phyloP scores from a whole-genome alignment of 108 stramenopile genomes.

The Chaetoceros muelleri region DNA sequence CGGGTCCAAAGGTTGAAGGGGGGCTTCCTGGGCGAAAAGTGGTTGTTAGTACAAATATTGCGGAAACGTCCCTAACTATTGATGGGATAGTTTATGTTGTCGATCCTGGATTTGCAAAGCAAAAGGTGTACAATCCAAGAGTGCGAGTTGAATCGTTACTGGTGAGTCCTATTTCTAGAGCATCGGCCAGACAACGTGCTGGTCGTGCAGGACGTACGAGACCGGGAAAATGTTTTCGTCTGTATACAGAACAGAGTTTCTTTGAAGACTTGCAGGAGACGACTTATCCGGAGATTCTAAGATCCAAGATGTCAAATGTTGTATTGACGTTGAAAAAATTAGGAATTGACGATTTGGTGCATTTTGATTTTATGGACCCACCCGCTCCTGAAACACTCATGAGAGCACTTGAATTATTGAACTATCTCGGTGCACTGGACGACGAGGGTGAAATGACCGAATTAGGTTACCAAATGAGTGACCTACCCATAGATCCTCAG shows the following conservation, averaged over 20 bases:
- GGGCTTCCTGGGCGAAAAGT: conserved; percentile 96
- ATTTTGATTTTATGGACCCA: conserved; percentile 99
- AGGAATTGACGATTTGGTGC: conserved; percentile 96
- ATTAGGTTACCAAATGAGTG: conserved; percentile 94
- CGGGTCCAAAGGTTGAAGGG: conserved; percentile 84
- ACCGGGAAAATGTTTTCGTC: conserved; percentile 98
- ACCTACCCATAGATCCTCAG: conserved; percentile 85
- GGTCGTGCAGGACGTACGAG: conserved; percentile 97
- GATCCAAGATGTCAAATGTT: conserved; percentile 87
- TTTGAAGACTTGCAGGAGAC: conserved; percentile 95
- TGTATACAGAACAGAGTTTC: conserved; percentile 97
- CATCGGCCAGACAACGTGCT: conserved; percentile 88
- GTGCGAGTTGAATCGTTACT: conserved; percentile 96
- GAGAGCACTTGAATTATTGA: conserved; percentile 94
- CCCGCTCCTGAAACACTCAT: conserved; percentile 99
- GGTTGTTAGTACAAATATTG: conserved; percentile 96
- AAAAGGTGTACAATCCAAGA: conserved; percentile 99
- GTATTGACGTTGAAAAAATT: conserved; percentile 96
- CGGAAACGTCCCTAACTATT: conserved; percentile 98
- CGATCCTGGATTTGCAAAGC: conserved; percentile 98
- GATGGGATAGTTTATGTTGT: conserved; percentile 99
- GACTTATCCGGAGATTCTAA: conserved; percentile 96
- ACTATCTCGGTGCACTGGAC: conserved; percentile 96
- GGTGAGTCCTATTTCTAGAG: conserved; percentile 95
- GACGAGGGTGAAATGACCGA: conserved; percentile 97